Percentiles rank a stretch among this genome's conserved stretches.
Conservation (phyloP, 78 protist species). For the Cavenderia fasciculata region DNA sequence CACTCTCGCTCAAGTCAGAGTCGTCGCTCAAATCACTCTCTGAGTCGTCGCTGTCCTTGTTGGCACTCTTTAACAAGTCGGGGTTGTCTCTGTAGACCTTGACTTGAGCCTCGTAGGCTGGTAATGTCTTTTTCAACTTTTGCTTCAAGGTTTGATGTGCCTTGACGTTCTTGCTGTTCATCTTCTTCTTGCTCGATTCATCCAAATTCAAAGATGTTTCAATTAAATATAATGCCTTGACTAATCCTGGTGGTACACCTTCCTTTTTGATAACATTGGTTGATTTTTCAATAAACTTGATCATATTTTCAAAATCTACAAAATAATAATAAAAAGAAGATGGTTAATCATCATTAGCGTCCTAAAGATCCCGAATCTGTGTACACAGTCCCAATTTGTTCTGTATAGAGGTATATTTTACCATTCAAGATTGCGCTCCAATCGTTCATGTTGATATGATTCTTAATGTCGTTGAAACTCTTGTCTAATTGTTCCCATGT, state of each 20-base stretch:
- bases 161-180: slow-evolving; percentile 56
- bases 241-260: slow-evolving; percentile 70
- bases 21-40: slow-evolving; percentile 15
- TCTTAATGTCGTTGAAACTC: slow-evolving; percentile 25
- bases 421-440: slow-evolving; percentile 57
- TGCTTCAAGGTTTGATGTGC: slow-evolving; percentile 64
- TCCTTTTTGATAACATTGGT: slow-evolving; percentile 27
- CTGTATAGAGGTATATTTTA: too few species aligned
- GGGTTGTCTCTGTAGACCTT: slow-evolving; percentile 69
- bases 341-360: too few species aligned
- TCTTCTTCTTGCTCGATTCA: slow-evolving; percentile 59
- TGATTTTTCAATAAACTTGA: slow-evolving; percentile 21
- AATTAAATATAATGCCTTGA: slow-evolving; percentile 51
- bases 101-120: slow-evolving; percentile 46
- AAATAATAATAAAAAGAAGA: too few species aligned
- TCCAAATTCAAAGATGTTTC: neutral
- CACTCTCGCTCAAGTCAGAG: neutral
- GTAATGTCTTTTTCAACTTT: slow-evolving; percentile 71
- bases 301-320: slow-evolving; percentile 68
- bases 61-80: slow-evolving; percentile 6
- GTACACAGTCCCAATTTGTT: too few species aligned
- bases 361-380: too few species aligned
- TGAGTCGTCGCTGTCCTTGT: neutral
- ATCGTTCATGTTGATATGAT: slow-evolving; percentile 63
- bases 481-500: slow-evolving; percentile 61